phyloP scores from a whole-genome alignment of 1,139 yeast genomes.

The Saccharomyces uvarum region DNA sequence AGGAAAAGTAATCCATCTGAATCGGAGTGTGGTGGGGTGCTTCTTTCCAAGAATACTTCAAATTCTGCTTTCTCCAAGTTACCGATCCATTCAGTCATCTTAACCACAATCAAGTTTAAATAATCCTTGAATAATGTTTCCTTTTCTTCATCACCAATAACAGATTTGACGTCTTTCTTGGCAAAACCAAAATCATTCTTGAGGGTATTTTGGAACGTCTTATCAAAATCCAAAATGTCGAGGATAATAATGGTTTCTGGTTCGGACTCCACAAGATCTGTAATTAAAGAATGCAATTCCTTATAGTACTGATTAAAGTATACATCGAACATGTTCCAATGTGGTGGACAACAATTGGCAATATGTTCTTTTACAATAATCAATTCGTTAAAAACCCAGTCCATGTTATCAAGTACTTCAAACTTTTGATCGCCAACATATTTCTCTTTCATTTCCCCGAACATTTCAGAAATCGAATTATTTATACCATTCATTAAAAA shows the following conservation, averaged over 20 bases:
- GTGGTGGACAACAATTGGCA: conserved; percentile 50
- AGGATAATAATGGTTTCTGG: conserved; percentile 65
- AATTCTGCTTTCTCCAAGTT: conserved; percentile 61
- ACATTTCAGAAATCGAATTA: conserved; percentile 56
- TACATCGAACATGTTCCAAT: conserved; percentile 65
- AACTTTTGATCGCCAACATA: conserved; percentile 44
- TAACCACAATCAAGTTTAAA: conserved; percentile 54
- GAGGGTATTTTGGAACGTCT: conserved; percentile 51
- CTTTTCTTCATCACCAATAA: conserved; percentile 66
- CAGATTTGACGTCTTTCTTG: conserved; percentile 40
- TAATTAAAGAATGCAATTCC: conserved; percentile 55
- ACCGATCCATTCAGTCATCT: conserved; percentile 76
- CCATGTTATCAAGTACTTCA: conserved; percentile 60
- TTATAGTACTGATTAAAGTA: conserved; percentile 63
- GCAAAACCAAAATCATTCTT: conserved; percentile 39
- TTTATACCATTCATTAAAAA: conserved; percentile 57
- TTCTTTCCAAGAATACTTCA: conserved; percentile 51
- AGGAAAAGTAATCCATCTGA: conserved; percentile 56
- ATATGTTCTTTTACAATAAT: conserved; percentile 54
- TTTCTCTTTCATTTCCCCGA: conserved; percentile 55
- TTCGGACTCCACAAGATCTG: conserved; percentile 56
- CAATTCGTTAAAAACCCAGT: conserved; percentile 81
- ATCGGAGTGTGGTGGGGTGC: conserved; percentile 66
- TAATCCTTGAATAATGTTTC: conserved; percentile 62
- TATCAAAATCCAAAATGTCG: conserved; percentile 65